Evolutionary conservation across 768 basidiomycete genomes (phyloP).

Genomic region (Clitopilus passeckerianus): DNA sequence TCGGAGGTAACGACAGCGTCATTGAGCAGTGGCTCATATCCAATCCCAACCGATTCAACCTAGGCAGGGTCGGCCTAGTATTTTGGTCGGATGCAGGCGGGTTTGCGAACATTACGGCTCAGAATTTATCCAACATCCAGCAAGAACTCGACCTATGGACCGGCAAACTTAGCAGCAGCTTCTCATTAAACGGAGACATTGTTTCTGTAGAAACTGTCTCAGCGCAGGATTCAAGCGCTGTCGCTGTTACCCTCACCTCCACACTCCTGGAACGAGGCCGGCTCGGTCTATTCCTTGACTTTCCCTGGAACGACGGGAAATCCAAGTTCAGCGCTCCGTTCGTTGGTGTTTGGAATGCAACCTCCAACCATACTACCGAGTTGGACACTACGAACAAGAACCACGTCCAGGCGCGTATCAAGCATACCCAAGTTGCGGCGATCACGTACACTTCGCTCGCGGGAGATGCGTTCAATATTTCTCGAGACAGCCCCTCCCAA

Average conservation of each 20-base stretch:
- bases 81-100: constrained; percentile 26
- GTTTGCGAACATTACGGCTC: constrained; percentile 27
- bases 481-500: constrained; percentile 32
- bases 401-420: constrained; percentile 28
- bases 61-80: constrained; percentile 44
- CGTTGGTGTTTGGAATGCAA: constrained; percentile 46
- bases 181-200: constrained; percentile 27
- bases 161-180: constrained; percentile 42
- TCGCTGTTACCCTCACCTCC: constrained; percentile 37
- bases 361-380: constrained; percentile 42
- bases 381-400: constrained; percentile 15
- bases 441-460: constrained; percentile 38
- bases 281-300: constrained; percentile 50
- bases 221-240: constrained; percentile 30
- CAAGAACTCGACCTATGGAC: constrained; percentile 56
- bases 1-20: constrained; percentile 34
- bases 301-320: constrained; percentile 58
- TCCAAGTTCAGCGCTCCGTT: constrained; percentile 53
- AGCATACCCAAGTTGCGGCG: constrained; percentile 33
- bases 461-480: constrained; percentile 33
- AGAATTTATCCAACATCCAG: constrained; percentile 24
- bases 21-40: constrained; percentile 52
- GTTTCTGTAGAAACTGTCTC: constrained; percentile 36
- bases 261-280: constrained; percentile 29
- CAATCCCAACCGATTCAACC: constrained; percentile 54